Percentiles rank a stretch among this genome's conserved stretches.
phyloP scores from a whole-genome alignment of 2,329 filamentous ascomycete genomes.

The Juglanconis juglandina region DNA sequence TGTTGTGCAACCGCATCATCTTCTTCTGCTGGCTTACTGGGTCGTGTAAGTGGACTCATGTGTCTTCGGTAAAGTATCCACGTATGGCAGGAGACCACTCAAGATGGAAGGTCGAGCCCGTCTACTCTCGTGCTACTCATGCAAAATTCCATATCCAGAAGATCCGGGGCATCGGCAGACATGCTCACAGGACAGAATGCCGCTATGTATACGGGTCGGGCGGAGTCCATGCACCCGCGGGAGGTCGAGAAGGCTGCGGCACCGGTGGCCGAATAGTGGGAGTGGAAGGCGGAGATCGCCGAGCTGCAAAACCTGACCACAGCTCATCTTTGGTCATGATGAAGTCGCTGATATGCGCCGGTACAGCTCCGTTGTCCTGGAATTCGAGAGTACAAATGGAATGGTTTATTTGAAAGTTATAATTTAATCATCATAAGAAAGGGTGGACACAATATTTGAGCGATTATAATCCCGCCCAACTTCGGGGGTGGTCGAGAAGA shows the following conservation, averaged over 20 bases:
- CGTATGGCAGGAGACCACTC: background rate
- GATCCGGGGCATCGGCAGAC: background rate
- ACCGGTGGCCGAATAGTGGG: background rate
- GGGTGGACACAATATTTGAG: too few species aligned
- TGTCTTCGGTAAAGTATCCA: too few species aligned
- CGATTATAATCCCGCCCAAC: too few species aligned
- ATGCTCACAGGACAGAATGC: background rate
- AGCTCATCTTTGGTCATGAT: background rate
- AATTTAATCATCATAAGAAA: too few species aligned
- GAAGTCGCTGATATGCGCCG: too few species aligned
- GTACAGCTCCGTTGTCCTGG: too few species aligned
- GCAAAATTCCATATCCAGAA: background rate
- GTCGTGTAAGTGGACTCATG: background rate
- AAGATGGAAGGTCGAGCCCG: background rate
- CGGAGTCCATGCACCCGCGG: background rate
- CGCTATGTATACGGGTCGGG: background rate
- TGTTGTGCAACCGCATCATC: constrained; percentile 15
- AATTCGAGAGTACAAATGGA: too few species aligned
- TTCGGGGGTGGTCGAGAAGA: too few species aligned
- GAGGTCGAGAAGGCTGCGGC: background rate
- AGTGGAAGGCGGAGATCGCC: background rate
- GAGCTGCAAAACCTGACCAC: background rate
- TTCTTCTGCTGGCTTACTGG: background rate
- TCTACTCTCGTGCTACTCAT: background rate
- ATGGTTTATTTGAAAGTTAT: too few species aligned